These are phyloP conservation scores for Kazachstania sp. DNA, from an alignment of 1,139 yeast species.

Conservation along the genomic window DNA sequence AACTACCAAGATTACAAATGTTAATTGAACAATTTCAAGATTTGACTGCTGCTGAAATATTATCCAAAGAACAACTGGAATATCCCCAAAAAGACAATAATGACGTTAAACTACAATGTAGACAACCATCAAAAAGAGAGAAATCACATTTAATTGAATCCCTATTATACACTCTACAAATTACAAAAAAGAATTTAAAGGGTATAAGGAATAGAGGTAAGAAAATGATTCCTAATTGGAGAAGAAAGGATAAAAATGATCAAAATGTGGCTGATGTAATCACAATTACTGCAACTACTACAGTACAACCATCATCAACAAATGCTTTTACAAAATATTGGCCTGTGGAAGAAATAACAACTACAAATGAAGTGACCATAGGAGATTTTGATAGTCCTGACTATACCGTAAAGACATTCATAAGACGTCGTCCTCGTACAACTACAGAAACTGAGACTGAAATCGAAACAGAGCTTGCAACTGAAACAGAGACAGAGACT, in stretches of 20 bases:
- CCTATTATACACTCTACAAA: constrained; percentile 2
- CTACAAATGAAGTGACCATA: constrained; percentile 6
- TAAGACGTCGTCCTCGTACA: not conserved
- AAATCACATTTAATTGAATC: constrained; percentile 6
- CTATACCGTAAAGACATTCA: too few relatives aligned
- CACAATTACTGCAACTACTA: not conserved
- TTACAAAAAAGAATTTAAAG: not conserved
- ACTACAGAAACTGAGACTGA: not conserved
- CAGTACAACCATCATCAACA: constrained; percentile 7
- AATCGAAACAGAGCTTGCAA: not conserved
- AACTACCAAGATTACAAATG: not conserved
- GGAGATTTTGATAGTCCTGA: not conserved
- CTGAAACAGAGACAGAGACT: constrained; percentile 1
- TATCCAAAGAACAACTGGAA: not conserved
- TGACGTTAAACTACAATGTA: not conserved
- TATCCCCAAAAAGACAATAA: not conserved
- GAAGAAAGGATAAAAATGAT: not conserved
- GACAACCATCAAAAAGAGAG: constrained; percentile 9
- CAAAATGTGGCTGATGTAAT: too few relatives aligned
- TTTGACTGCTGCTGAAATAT: not conserved
- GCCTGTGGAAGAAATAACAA: constrained; percentile 8
- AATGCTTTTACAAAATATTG: constrained; percentile 8
- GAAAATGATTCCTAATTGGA: constrained; percentile 4
- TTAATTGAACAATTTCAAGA: not conserved
- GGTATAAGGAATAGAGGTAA: not conserved